phyloP scores from a whole-genome alignment of 116 monocot genomes.

The Cymodocea nodosa region DNA sequence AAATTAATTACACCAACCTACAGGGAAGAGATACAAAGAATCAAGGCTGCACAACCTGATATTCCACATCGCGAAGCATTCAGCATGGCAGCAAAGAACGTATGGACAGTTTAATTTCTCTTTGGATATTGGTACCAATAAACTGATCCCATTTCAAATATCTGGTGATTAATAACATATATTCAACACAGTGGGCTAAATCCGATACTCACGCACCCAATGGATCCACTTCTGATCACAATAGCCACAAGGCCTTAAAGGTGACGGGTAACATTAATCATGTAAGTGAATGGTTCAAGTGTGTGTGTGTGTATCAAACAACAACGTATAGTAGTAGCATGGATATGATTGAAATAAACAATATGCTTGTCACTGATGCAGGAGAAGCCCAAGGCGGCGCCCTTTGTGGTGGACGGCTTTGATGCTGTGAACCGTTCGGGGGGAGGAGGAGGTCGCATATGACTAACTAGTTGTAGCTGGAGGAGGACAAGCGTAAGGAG shows the following conservation, averaged over 20 bases:
- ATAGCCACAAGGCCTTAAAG: background rate
- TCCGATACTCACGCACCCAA: constrained; percentile 3
- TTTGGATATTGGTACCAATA: background rate
- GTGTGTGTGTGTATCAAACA: too few species aligned
- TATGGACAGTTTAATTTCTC: constrained; percentile 26
- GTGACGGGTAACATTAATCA: background rate
- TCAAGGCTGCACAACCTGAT: constrained; percentile 79
- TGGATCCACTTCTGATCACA: constrained; percentile 1
- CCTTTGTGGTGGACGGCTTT: background rate
- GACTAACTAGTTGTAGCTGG: background rate
- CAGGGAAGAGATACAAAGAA: constrained; percentile 92
- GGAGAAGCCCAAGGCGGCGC: background rate
- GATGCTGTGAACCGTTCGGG: constrained; percentile 1
- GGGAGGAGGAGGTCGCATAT: background rate
- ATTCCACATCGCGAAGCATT: constrained; percentile 93
- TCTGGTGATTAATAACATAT: too few species aligned
- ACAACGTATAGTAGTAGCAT: too few species aligned
- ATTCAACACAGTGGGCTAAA: constrained; percentile 4
- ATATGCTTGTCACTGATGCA: background rate
- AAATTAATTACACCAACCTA: background rate
- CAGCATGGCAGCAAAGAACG: constrained; percentile 92
- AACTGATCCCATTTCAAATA: background rate
- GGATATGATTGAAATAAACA: too few species aligned
- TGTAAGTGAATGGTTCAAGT: background rate
- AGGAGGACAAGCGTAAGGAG: too few species aligned